Evolutionary conservation across 73 alveolate genomes (phyloP), one percentile per base, ranked within the genome.

Genomic region (Paramecium sexaurelia): DNA sequence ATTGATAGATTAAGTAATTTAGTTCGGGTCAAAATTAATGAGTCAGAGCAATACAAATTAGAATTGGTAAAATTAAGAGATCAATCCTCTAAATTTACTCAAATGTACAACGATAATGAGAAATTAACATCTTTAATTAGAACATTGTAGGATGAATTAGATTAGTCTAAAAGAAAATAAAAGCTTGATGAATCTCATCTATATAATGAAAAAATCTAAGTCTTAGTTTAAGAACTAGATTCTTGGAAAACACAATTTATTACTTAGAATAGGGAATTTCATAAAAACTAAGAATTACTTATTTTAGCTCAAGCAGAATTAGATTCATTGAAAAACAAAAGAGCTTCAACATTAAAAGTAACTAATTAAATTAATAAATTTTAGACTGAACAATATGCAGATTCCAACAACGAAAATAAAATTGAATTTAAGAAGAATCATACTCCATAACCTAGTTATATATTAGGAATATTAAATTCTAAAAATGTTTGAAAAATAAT

Each of bases 251-350:
- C 43, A 17, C 41, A 78, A 40, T 78, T 78, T 40, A 45, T 78
- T 17, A 22, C 68, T 22, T 20, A 29, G 24, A 78, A 78, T 78
- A 78, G 90, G 24, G 90, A 78, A 45, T 78, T 29, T 55, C 90
- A 78, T 40, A 78, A 78, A 33, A 78, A 37, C 19, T 45, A 78
- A 45, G 90, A 78, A 45, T 39, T 39, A 40, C 55, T 78, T 11
- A 78, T 78, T 11, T 78, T 78, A 78, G 73, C 90, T 3, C 41
- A 78, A 78, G 90, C 90, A 10, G 90, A 78, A 45, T 78, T 78
- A 22, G 90, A 78, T 78, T 78, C 90, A n/a, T 39, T 26, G 10
- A 78, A 78, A 45, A 78, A 45, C 4, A 78, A 78, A 78, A 78
- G 47, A 7, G 19, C 86, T 19, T 26, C 83, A 3, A 32, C 83